phyloP scores from a whole-genome alignment of 768 basidiomycete species.

The Amanita subjunquillea region DNA sequence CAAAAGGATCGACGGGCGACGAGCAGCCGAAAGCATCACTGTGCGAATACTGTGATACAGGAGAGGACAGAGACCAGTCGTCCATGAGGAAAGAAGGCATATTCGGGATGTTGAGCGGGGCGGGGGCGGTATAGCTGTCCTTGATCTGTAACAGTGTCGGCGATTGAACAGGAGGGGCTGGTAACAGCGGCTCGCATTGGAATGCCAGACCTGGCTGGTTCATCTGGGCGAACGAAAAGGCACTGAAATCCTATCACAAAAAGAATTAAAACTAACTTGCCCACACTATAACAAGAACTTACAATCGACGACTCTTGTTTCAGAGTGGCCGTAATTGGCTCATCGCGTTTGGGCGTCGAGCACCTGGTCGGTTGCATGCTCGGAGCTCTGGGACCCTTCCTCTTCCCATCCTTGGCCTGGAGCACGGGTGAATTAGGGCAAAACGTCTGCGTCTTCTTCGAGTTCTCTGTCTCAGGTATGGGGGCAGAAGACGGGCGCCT shows the following conservation, averaged over 20 bases:
- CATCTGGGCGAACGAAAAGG: constrained; percentile 35
- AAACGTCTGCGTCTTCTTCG: constrained; percentile 19
- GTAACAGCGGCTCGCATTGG: constrained; percentile 18
- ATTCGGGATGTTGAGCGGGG: constrained; percentile 1
- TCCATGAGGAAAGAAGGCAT: constrained; percentile 1
- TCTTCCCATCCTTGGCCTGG: constrained; percentile 6
- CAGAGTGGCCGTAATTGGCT: constrained; percentile 17
- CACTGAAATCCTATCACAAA: constrained; percentile 28
- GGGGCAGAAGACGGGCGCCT: constrained; percentile 49
- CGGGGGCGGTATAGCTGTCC: neutral
- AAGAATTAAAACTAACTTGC: neutral
- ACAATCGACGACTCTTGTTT: constrained; percentile 42
- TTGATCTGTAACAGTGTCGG: neutral
- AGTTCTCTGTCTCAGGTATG: constrained; percentile 20
- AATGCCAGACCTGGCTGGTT: constrained; percentile 19
- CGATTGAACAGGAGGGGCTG: neutral
- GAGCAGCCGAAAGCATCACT: neutral
- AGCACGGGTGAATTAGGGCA: constrained; percentile 16
- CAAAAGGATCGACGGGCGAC: neutral
- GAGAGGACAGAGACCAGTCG: neutral
- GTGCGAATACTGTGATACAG: neutral
- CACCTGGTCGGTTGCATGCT: constrained; percentile 28
- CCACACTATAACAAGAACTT: constrained; percentile 16
- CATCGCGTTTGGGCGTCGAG: constrained; percentile 15
- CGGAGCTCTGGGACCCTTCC: constrained; percentile 21